Base-by-base conservation (phyloP, 495 filamentous ascomycete genomes). In the Penicillium taxi region DNA sequence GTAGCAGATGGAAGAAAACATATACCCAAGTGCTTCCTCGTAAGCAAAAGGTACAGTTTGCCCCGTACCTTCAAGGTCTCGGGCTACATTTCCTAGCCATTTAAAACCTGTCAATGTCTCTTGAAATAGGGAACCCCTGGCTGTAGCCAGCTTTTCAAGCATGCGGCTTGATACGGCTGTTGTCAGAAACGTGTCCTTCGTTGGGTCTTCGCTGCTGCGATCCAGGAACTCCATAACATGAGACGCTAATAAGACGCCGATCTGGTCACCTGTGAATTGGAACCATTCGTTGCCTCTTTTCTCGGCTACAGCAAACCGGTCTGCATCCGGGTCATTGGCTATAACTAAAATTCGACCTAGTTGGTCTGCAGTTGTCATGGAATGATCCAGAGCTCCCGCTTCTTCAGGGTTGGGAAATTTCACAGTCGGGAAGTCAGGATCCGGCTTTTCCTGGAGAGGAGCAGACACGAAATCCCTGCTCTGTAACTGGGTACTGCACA, bases 101-200 rank as follows among this genome's bases (percentile, higher is more conserved):
- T 86, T 86, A 61, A 86, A 86, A 2, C 81, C 81, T 0, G 81
- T 86, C 11, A 86, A 62, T 4, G 81, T 81, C 46, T 84, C 80
- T 26, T 67, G 58, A 45, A 74, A 80, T 22, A 64, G 52, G 35
- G 82, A 74, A 4, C 73, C 73, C 47, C 72, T 71, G 15, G 64
- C 54, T 26, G 52, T 41, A 5, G 79, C 78, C 60, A 84, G 77
- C 15, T 67, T 62, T 8, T 62, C 52, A 3, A 86, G 67, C 81
- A 84, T 82, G 11, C 71, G 66, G 2, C 75, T 77, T 0, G 78
- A 82, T 0, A 86, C 81, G 1, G 81, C 73, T 2, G 77, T 77
- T 13, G 73, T 74, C 7, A 84, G 52, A 46, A 84, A 75, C 1
- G 66, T 69, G 20, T 69, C 40, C 7, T 67, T 66, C 1, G 59